Evolutionary conservation across 2,329 filamentous ascomycete species (phyloP), one percentile per base, ranked within the genome.

Genomic region (Ophiostoma novo-ulmi): DNA sequence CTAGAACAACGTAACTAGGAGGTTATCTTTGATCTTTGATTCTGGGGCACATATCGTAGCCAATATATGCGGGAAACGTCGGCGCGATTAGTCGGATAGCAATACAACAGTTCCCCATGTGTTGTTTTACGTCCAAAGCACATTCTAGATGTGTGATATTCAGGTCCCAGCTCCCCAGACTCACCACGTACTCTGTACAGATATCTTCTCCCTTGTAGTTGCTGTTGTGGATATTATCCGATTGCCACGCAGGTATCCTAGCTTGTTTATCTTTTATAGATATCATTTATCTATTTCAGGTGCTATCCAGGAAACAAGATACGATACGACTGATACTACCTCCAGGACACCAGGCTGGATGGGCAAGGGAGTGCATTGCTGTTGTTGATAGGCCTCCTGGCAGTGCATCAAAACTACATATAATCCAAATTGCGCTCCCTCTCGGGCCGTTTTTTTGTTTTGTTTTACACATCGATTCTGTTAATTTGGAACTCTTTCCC

Each of bases 251-350:
- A 58, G 52, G 52, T 26, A 58, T 58, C 52, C 52, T 26, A 58
- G 52, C 52, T 22, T n/a, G 44, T 48, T 20, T 14, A 58, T 58
- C 52, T 58, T 58, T 20, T 20, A 48, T 48, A 26, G 22, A 58
- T 26, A 22, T 10, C 6, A 26, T 58, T 22, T 58, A 26, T 58
- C 52, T 58, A 26, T 26, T 58, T 11, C 44, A 14, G 2, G 44
- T 48, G 6, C 20, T 48, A 20, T 48, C 10, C n/a, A 58, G 52
- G 22, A 58, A 26, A 8, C n/a, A 58, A 58, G 52, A 58, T 58
- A 58, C 52, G 44, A 48, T 48, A 48, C n/a, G 52, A 58, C n/a
- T 26, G 52, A 58, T 58, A 58, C 52, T 58, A 58, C n/a, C 22
- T n/a, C 52, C 52, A 58, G 52, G 22, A 22, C 52, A 58, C 22